A percentile compares a stretch with the other conserved stretches of the same genome.
These are phyloP conservation scores for Pholiota conissans DNA, from an alignment of 768 basidiomycete genomes.

Conservation along the genomic window DNA sequence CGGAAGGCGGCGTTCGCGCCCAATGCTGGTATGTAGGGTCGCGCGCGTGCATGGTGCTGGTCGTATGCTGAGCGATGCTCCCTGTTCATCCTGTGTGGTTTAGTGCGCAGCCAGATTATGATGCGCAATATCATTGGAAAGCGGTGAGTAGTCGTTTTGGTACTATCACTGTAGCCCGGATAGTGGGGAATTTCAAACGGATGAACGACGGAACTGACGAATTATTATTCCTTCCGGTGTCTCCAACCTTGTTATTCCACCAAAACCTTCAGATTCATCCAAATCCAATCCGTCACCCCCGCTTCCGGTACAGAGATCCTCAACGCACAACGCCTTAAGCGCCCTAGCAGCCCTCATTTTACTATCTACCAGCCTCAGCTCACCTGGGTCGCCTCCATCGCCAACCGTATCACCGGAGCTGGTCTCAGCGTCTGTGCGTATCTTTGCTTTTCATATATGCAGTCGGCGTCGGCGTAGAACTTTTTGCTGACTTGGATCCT, in stretches of 20 bases:
- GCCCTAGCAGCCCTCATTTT: slow-evolving; percentile 94
- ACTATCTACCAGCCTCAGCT: slow-evolving; percentile 97
- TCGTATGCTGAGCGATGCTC: slow-evolving; percentile 26
- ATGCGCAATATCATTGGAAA: slow-evolving; percentile 38
- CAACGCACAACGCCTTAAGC: slow-evolving; percentile 82
- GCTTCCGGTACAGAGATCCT: slow-evolving; percentile 62
- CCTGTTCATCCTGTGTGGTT: slow-evolving; percentile 1
- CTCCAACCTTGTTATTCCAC: too few species aligned
- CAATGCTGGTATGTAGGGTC: slow-evolving; percentile 31
- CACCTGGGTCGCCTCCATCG: slow-evolving; percentile 87
- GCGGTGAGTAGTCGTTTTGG: slow-evolving; percentile 33
- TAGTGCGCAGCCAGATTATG: slow-evolving; percentile 44
- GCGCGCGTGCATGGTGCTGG: not conserved
- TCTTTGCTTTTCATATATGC: not conserved
- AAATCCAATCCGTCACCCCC: slow-evolving; percentile 66
- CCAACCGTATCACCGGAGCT: slow-evolving; percentile 82
- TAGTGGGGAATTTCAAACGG: not conserved
- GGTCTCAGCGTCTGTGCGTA: slow-evolving; percentile 76
- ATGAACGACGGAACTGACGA: not conserved
- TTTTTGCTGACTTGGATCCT: not conserved
- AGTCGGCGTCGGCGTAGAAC: not conserved
- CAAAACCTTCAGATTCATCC: slow-evolving; percentile 42
- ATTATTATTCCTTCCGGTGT: not conserved
- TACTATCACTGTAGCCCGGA: not conserved
- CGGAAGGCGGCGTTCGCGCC: slow-evolving; percentile 48